phyloP scores from a whole-genome alignment of 805 yeast genomes.

The Wickerhamomyces ciferrii region DNA sequence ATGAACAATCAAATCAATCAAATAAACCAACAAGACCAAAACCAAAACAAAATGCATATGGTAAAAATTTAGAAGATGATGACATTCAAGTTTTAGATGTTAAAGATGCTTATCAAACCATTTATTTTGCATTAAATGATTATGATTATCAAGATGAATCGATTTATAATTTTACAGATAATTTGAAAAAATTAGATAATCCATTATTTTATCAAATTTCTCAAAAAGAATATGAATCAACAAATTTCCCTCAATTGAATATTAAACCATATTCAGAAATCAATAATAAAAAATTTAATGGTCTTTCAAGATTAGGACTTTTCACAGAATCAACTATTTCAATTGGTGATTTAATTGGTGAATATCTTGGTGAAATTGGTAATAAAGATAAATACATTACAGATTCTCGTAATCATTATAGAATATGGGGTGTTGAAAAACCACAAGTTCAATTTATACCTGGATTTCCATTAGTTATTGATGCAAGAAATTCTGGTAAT shows the following conservation, averaged over 20 bases:
- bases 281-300: slow-evolving; percentile 48
- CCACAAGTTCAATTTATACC: slow-evolving; percentile 56
- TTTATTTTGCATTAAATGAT: slow-evolving; percentile 26
- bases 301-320: slow-evolving; percentile 66
- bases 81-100: slow-evolving; percentile 30
- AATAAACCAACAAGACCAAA: slow-evolving; percentile 9
- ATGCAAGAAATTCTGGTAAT: slow-evolving; percentile 78
- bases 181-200: slow-evolving; percentile 2
- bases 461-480: slow-evolving; percentile 61
- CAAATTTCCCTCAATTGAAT: slow-evolving; percentile 28
- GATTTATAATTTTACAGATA: slow-evolving; percentile 41
- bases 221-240: slow-evolving; percentile 16
- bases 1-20: slow-evolving; percentile 6
- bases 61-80: slow-evolving; percentile 27
- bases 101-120: slow-evolving; percentile 28
- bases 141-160: slow-evolving; percentile 40
- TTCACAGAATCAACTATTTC: slow-evolving; percentile 36
- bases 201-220: slow-evolving; percentile 17
- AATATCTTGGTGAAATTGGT: slow-evolving; percentile 71
- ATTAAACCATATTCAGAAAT: slow-evolving; percentile 59
- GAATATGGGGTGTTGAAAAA: slow-evolving; percentile 62
- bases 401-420: slow-evolving; percentile 73
- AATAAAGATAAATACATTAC: slow-evolving; percentile 55
- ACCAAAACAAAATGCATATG: slow-evolving; percentile 17
- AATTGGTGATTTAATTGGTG: slow-evolving; percentile 46